Evolutionary conservation across 768 basidiomycete species (phyloP).

Genomic region (Scleroderma bovista): DNA sequence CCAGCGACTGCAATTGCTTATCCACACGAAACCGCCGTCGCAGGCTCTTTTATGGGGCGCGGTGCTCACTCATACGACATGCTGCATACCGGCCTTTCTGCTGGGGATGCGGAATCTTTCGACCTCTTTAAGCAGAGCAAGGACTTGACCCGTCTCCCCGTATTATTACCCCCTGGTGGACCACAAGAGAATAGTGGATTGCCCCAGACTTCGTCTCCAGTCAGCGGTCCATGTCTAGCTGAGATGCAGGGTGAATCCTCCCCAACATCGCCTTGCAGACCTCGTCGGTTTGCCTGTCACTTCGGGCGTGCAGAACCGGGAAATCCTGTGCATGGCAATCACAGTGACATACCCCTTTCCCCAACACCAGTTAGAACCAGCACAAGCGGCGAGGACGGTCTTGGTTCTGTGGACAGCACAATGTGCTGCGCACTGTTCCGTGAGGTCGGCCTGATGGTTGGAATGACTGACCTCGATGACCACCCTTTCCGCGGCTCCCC

Average conservation of each 20-base stretch:
- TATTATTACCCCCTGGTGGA: not conserved
- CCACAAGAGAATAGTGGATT: not conserved
- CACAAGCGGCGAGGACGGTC: slow-evolving; percentile 5
- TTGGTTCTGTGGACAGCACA: slow-evolving; percentile 7
- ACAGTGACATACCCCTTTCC: not conserved
- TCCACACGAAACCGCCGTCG: slow-evolving; percentile 6
- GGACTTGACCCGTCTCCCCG: not conserved
- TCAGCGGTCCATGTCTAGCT: not conserved
- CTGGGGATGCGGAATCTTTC: not conserved
- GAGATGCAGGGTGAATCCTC: not conserved
- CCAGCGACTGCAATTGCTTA: slow-evolving; percentile 5
- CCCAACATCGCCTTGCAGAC: not conserved
- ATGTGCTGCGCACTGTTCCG: slow-evolving; percentile 26
- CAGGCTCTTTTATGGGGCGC: slow-evolving; percentile 5
- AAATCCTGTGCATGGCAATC: no score
- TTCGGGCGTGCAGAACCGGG: not conserved
- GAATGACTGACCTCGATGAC: slow-evolving; percentile 19
- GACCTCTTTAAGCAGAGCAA: not conserved
- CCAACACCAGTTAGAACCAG: no score
- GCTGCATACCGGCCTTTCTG: not conserved
- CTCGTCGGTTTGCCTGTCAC: slow-evolving; percentile 9
- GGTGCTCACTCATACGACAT: not conserved
- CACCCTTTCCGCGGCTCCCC: not conserved
- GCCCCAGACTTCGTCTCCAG: not conserved
- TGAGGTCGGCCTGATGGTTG: slow-evolving; percentile 29